These are phyloP conservation scores for Cyclostephanos tholiformis DNA, from an alignment of 108 stramenopile species.

Conservation along the genomic window DNA sequence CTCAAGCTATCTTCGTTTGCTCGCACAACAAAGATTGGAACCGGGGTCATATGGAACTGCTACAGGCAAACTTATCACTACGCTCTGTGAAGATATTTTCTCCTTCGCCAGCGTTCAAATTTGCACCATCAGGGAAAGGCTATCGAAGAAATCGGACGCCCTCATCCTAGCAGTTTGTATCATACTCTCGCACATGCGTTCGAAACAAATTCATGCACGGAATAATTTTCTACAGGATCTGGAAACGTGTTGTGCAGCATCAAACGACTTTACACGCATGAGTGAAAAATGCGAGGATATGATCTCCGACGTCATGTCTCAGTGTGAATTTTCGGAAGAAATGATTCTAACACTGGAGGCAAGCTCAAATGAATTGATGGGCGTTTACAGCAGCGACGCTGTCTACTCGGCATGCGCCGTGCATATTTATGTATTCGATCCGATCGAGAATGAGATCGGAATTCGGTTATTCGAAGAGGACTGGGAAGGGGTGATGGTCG, in stretches of 20 bases:
- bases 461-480: constrained; percentile 68
- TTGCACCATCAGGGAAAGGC: constrained; percentile 81
- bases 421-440: constrained; percentile 81
- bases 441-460: constrained; percentile 78
- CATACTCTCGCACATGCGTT: constrained; percentile 75
- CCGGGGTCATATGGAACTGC: constrained; percentile 74
- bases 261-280: constrained; percentile 88
- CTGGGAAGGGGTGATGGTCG: constrained; percentile 71
- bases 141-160: constrained; percentile 78
- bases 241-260: constrained; percentile 85
- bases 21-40: constrained; percentile 53
- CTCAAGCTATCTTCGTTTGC: constrained; percentile 4
- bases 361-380: constrained; percentile 66
- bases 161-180: constrained; percentile 80
- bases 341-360: constrained; percentile 65
- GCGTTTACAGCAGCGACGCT: constrained; percentile 79
- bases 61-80: constrained; percentile 78
- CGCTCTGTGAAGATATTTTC: constrained; percentile 83
- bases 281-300: constrained; percentile 85
- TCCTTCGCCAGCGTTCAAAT: constrained; percentile 81
- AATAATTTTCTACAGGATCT: constrained; percentile 74
- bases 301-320: constrained; percentile 58
- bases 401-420: constrained; percentile 81
- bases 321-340: constrained; percentile 65
- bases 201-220: constrained; percentile 69